Evolutionary conservation across 306 rosid species (phyloP).

Genomic region (Trifolium fragiferum): DNA sequence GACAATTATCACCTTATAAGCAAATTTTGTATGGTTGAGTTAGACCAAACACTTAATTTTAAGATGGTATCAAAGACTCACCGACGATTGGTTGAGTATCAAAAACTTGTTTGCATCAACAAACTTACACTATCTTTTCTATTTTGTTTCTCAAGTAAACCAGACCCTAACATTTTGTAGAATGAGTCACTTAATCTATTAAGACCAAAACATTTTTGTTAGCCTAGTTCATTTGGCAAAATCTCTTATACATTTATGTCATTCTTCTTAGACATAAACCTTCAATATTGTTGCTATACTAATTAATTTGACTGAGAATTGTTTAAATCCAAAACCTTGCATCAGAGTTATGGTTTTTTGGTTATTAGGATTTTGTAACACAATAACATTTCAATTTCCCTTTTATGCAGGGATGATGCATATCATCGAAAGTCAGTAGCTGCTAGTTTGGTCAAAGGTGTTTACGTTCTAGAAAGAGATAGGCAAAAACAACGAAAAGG

Average conservation of each 20-base stretch:
- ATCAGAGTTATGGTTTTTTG: not conserved
- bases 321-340: not conserved
- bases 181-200: too few species aligned
- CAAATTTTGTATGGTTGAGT: too few species aligned
- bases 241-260: not conserved
- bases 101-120: not conserved
- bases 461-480: conserved; percentile 58
- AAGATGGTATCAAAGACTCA: too few species aligned
- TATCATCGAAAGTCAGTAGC: too few species aligned
- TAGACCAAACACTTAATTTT: too few species aligned
- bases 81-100: too few species aligned
- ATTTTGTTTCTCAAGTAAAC: too few species aligned
- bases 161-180: too few species aligned
- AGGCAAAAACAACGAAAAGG: conserved; percentile 70
- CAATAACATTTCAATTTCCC: not conserved
- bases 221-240: not conserved
- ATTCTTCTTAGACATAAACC: not conserved
- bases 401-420: not conserved
- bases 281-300: not conserved
- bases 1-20: too few species aligned
- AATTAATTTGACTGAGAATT: not conserved
- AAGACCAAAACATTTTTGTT: too few species aligned
- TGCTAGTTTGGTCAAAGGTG: too few species aligned
- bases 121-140: not conserved
- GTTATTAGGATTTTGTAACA: conserved; percentile 22